Base-by-base conservation (phyloP, 2,329 filamentous ascomycete species). In the Paecilomyces fulvus region DNA sequence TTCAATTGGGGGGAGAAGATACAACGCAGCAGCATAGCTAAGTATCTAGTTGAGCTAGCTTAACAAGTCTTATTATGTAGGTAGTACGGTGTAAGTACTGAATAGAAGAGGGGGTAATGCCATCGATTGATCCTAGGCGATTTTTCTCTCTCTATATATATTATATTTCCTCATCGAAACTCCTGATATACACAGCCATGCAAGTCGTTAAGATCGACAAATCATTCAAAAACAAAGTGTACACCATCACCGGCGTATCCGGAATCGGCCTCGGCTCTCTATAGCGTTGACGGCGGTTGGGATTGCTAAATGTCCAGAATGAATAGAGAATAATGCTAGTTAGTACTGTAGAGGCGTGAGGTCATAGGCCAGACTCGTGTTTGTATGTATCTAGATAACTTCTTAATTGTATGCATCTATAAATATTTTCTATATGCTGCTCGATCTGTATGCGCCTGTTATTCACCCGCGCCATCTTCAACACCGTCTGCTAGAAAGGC, bases 251-350 rank as follows among this genome's bases (percentile, higher is more conserved):
- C 3, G 79, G 80, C 21, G 74, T 75, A 2, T 73, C 71, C 4
- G 80, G 80, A 14, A 82, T 82, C 50, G 80, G 79, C 20, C 71
- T 77, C 9, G 0, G 67, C 71, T 9, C 70, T 75, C 3, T 70
- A 76, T 51, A 73, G 66, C 53, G 74, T 80, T 21, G 78, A 80
- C 64, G 78, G 78, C 3, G 77, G 76, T 0, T 77, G 74, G 72
- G 61, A 70, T 58, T 65, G 61, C 51, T 64, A 53, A 54, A 31
- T 28, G 30, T 31, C 25, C 25, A 5, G 25, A 28, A 28, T 7
- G 25, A 28, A 28, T 28, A 28, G 25, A 28, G 4, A 28, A 28
- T 28, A 28, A 28, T 5, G 25, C 25, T 28, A 1, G 25, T 2
- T 28, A 43, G n/a, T 3, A 43, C 14, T 2, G 33, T 8, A 43